Evolutionary conservation across 352 stramenopile species (phyloP), one percentile per base, ranked within the genome.

Genomic region (Globisporangium abappressorium): DNA sequence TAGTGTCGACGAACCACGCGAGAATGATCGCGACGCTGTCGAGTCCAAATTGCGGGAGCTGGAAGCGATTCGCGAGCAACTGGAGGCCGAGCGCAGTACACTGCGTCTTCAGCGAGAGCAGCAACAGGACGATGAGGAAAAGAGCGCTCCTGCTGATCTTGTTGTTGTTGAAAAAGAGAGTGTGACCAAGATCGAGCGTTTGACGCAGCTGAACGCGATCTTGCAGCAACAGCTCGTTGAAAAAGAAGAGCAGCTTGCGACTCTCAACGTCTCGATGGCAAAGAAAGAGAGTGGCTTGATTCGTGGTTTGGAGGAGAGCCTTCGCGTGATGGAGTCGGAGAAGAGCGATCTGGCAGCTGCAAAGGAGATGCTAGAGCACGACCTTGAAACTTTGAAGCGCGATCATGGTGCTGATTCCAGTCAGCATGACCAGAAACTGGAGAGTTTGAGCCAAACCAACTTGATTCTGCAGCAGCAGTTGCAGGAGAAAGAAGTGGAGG

Each of bases 181-280:
- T 24, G 47, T 38, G 28, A 14, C 18, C 24, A 57, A 46, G 20
- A 41, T 68, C 18, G 54, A 68, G 11, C 18, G 26, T 18, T 53
- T 69, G n/a, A 46, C 60, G 9, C 66, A 72, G 14, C 57, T 57
- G 15, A 72, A 62, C 26, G 59, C 65, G 43, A 68, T 60, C 12
- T 22, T 69, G 15, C 59, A 69, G 55, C 55, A 64, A 11, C 62
- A 72, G 34, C 34, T 72, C 30, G 47, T 11, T 26, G 68, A 65
- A 11, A 62, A 65, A 18, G 68, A 69, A 12, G 55, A 61, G n/a
- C 41, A 72, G 55, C 34, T 60, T 12, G 67, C 46, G 4, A 20
- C 2, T 12, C 26, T 63, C 7, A 54, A 56, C 4, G 28, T 55
- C 20, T 28, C 22, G 3, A 11, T 20, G 7, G 28, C n/a, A 26